Evolutionary conservation across 345 rosid genomes (phyloP).

Genomic region (Carallia brachiata): DNA sequence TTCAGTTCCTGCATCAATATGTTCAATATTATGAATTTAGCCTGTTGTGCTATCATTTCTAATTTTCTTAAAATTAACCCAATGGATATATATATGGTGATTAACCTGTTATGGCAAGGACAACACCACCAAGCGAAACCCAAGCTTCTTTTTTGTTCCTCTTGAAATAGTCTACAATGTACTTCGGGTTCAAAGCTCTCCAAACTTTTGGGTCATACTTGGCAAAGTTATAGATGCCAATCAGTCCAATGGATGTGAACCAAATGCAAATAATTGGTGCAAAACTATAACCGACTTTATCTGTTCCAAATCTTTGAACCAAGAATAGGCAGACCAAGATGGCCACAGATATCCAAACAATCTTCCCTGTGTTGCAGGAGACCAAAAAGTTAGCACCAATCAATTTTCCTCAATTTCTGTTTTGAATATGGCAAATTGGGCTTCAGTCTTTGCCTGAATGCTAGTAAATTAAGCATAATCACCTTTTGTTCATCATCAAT

Average conservation of each 20-base stretch:
- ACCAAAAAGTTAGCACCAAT: not conserved
- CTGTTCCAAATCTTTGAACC: constrained; percentile 35
- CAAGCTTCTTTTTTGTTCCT: constrained; percentile 32
- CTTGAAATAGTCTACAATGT: constrained; percentile 29
- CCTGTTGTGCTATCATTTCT: not conserved
- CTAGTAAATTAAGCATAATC: too few relatives aligned
- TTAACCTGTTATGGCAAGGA: constrained; percentile 32
- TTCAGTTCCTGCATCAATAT: constrained; percentile 26
- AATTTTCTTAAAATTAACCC: too few relatives aligned
- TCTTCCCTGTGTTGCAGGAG: constrained; percentile 10
- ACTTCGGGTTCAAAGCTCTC: constrained; percentile 26
- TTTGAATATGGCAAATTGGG: too few relatives aligned
- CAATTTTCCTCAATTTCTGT: too few relatives aligned
- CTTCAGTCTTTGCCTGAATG: too few relatives aligned
- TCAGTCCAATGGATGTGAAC: constrained; percentile 23
- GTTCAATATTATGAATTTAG: not conserved
- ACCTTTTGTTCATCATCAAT: too few relatives aligned
- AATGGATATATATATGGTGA: too few relatives aligned
- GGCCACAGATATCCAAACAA: constrained; percentile 31
- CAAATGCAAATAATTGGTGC: constrained; percentile 35
- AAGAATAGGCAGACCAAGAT: constrained; percentile 27
- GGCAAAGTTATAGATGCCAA: constrained; percentile 28
- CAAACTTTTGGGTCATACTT: constrained; percentile 24
- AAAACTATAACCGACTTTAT: constrained; percentile 32
- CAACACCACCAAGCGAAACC: constrained; percentile 37